Conservation (phyloP, 305 asterid genomes). For the Salvia sclarea region DNA sequence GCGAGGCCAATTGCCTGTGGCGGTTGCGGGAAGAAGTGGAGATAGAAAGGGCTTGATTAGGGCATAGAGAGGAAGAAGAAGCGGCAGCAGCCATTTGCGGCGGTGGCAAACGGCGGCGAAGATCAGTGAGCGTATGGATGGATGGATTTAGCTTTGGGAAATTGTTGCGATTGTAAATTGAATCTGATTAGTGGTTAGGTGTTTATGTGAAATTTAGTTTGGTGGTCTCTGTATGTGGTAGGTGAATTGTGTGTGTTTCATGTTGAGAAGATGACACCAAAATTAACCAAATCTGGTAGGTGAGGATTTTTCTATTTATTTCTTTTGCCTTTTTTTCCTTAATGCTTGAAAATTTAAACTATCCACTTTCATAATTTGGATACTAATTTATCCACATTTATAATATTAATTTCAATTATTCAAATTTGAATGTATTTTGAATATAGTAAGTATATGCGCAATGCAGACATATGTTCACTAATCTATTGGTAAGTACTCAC, state of each 20-base stretch:
- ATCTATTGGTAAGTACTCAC: too few relatives aligned
- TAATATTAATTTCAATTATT: too few relatives aligned
- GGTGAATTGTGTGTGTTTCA: conserved; percentile 26
- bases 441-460: too few relatives aligned
- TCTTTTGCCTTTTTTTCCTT: neutral
- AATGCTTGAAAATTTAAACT: too few relatives aligned
- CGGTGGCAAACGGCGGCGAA: conserved; percentile 36
- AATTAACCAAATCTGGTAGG: conserved; percentile 11
- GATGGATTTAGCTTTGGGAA: neutral
- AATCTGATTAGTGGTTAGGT: conserved; percentile 24
- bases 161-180: conserved; percentile 17
- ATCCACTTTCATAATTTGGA: too few relatives aligned
- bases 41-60: conserved; percentile 39
- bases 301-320: neutral
- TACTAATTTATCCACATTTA: too few relatives aligned
- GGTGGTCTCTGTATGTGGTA: conserved; percentile 30
- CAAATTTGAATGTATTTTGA: too few relatives aligned
- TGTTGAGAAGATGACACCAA: neutral
- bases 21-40: conserved; percentile 36
- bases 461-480: too few relatives aligned
- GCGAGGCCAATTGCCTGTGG: conserved; percentile 37
- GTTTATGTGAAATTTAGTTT: conserved; percentile 1
- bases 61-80: conserved; percentile 51
- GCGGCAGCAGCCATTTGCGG: conserved; percentile 39
- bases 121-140: neutral